Percentiles rank a stretch among this genome's conserved stretches.
Evolutionary conservation across 495 filamentous ascomycete species (phyloP).

Genomic region (Neurospora sp.): DNA sequence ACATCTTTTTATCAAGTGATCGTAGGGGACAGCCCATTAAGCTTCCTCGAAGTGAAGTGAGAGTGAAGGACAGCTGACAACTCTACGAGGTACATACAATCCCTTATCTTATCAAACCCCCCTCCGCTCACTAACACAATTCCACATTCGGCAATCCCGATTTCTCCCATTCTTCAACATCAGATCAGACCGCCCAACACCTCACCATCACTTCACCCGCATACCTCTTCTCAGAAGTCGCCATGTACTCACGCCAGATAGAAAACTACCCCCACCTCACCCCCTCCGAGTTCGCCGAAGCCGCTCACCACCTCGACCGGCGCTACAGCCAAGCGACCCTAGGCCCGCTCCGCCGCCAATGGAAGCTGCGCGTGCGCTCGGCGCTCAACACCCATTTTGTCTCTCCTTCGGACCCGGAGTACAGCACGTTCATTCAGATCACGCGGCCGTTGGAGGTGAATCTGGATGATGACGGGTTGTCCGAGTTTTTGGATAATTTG

Average conservation of each 20-base stretch:
- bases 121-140: background rate
- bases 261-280: constrained; percentile 47
- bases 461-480: constrained; percentile 32
- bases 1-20: too few relatives aligned
- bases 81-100: background rate
- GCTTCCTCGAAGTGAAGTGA: too few relatives aligned
- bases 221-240: background rate
- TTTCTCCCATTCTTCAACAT: background rate
- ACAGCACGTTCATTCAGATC: constrained; percentile 38
- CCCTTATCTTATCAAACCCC: background rate
- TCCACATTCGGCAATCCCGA: background rate
- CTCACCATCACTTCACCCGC: background rate
- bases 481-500: constrained; percentile 27
- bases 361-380: constrained; percentile 28
- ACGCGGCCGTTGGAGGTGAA: constrained; percentile 32
- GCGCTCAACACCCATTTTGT: constrained; percentile 24
- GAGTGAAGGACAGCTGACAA: too few relatives aligned
- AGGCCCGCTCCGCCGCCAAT: constrained; percentile 33
- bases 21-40: too few relatives aligned
- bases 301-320: constrained; percentile 48
- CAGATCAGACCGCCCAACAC: background rate
- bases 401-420: constrained; percentile 14
- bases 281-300: constrained; percentile 47
- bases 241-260: constrained; percentile 16
- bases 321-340: constrained; percentile 42